phyloP scores from a whole-genome alignment of 352 stramenopile species.

The Phytophthora colocasiae region DNA sequence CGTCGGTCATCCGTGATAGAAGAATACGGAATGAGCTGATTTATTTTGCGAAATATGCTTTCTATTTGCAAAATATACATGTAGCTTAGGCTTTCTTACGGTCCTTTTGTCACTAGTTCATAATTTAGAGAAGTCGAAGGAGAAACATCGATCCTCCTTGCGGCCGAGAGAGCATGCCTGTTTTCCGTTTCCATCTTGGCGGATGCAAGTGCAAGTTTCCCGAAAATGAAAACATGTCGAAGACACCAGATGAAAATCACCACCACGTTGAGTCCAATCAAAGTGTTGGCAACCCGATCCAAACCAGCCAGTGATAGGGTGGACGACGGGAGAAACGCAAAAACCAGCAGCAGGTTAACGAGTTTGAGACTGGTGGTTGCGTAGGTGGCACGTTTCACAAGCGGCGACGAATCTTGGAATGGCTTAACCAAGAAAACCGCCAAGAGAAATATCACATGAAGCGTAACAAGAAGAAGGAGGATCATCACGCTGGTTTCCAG shows the following conservation, averaged over 20 bases:
- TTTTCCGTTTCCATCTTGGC: constrained; percentile 20
- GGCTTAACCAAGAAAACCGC: constrained; percentile 34
- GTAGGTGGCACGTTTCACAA: constrained; percentile 39
- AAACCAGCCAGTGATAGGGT: constrained; percentile 30
- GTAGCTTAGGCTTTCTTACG: neutral
- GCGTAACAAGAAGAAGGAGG: constrained; percentile 47
- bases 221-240: constrained; percentile 59
- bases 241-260: constrained; percentile 56
- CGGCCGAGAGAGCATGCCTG: too few relatives aligned
- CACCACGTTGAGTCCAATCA: constrained; percentile 58
- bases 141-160: neutral
- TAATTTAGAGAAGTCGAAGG: constrained; percentile 8
- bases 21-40: too few relatives aligned
- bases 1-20: too few relatives aligned
- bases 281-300: constrained; percentile 38
- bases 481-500: constrained; percentile 49
- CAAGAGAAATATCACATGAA: constrained; percentile 55
- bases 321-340: constrained; percentile 52
- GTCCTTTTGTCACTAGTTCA: constrained; percentile 1
- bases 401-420: constrained; percentile 21
- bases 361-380: constrained; percentile 44
- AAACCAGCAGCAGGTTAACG: constrained; percentile 52
- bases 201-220: constrained; percentile 24
- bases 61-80: too few relatives aligned
- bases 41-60: too few relatives aligned